Percentiles rank a stretch among this genome's conserved stretches.
Evolutionary conservation across 2,329 filamentous ascomycete genomes (phyloP).

Genomic region (Calonectria crousiana): DNA sequence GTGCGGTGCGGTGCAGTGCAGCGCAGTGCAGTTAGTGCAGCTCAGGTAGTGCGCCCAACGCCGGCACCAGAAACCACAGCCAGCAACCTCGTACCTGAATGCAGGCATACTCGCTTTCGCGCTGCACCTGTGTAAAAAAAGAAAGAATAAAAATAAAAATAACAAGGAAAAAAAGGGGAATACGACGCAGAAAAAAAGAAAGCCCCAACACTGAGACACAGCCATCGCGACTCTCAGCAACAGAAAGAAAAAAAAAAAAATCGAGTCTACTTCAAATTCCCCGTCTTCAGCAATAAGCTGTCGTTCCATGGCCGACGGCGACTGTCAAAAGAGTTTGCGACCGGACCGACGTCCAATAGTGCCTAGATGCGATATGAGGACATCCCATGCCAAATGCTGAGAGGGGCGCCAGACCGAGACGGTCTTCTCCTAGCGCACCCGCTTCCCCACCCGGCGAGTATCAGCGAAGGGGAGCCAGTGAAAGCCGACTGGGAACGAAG

Average conservation of each 20-base stretch:
- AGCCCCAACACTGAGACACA: background rate
- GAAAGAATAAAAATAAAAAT: background rate
- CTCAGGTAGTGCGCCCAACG: background rate
- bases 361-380: background rate
- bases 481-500: background rate
- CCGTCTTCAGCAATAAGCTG: background rate
- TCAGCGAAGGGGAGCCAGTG: constrained; percentile 4
- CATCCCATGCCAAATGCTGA: background rate
- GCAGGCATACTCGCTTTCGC: background rate
- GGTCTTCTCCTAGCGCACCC: constrained; percentile 35
- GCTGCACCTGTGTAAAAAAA: background rate
- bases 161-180: background rate
- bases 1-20: background rate
- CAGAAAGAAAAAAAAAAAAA: too few relatives aligned
- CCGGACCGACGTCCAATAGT: background rate
- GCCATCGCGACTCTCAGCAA: background rate
- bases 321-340: background rate
- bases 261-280: background rate
- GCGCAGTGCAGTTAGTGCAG: background rate
- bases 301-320: background rate
- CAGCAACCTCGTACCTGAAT: background rate
- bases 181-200: background rate
- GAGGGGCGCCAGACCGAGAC: constrained; percentile 34
- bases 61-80: background rate
- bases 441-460: constrained; percentile 23